phyloP scores from a whole-genome alignment of 1,284 basidiomycete species.

The Bondarzewia mesenterica region DNA sequence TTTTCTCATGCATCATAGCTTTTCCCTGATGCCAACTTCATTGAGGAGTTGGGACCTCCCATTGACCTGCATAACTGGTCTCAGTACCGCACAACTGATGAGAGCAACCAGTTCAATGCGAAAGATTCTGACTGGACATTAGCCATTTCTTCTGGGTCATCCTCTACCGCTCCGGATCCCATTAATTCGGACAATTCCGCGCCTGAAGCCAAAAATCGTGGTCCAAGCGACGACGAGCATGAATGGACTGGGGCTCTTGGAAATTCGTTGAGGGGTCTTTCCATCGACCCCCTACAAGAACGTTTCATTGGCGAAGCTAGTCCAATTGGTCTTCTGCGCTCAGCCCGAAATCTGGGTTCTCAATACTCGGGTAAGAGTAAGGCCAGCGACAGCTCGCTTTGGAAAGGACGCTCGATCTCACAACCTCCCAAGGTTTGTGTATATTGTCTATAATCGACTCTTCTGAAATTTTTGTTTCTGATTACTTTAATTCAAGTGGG shows the following conservation, averaged over 20 bases:
- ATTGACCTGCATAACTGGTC: slow-evolving; percentile 42
- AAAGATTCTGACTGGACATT: slow-evolving; percentile 4
- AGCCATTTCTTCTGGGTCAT: neutral
- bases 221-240: slow-evolving; percentile 15
- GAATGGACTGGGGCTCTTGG: neutral
- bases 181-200: neutral
- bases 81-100: slow-evolving; percentile 3
- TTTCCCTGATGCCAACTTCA: slow-evolving; percentile 41
- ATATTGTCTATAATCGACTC: slow-evolving; percentile 32
- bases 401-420: no score
- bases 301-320: slow-evolving; percentile 72
- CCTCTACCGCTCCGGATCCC: neutral
- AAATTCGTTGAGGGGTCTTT: slow-evolving; percentile 27
- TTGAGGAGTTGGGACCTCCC: slow-evolving; percentile 37
- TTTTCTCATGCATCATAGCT: slow-evolving; percentile 26
- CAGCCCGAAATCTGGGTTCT: slow-evolving; percentile 59
- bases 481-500: slow-evolving; percentile 11
- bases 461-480: neutral
- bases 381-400: slow-evolving; percentile 10
- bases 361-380: slow-evolving; percentile 36
- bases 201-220: neutral
- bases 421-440: slow-evolving; percentile 35
- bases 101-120: neutral
- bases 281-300: slow-evolving; percentile 26
- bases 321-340: slow-evolving; percentile 54